phyloP scores from a whole-genome alignment of 106 monocot species.

The Acorus gramineus region DNA sequence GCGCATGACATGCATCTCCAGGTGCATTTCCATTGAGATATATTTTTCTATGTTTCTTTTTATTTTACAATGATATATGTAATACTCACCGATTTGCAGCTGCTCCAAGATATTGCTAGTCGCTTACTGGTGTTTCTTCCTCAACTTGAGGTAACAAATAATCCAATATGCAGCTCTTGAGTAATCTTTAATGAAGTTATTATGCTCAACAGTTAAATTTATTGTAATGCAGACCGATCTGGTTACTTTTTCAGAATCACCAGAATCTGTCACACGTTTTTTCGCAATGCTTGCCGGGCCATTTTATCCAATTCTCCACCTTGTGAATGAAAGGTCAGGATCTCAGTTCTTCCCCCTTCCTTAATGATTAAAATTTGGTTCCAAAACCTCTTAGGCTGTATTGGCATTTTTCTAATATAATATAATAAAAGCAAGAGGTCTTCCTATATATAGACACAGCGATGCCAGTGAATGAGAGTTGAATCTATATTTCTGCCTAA shows the following conservation, averaged over 20 bases:
- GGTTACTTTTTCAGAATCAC: slow-evolving; percentile 47
- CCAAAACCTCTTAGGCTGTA: no score
- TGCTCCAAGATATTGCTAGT: slow-evolving; percentile 77
- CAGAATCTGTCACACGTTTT: slow-evolving; percentile 59
- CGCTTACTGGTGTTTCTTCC: slow-evolving; percentile 64
- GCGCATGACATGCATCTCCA: slow-evolving; percentile 74
- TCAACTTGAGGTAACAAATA: slow-evolving; percentile 64
- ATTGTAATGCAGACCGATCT: slow-evolving; percentile 61
- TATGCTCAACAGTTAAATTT: not conserved
- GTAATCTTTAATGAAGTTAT: slow-evolving; percentile 5
- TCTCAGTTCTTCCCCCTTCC: not conserved
- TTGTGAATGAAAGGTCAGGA: slow-evolving; percentile 76
- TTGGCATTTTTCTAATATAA: no score
- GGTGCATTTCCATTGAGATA: slow-evolving; percentile 27
- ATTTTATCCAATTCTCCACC: slow-evolving; percentile 73
- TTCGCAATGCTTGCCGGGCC: slow-evolving; percentile 96
- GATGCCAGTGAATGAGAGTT: no score
- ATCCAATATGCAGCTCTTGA: not conserved
- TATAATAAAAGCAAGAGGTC: no score
- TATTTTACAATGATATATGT: slow-evolving; percentile 20
- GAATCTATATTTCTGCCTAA: no score
- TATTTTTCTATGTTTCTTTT: not conserved
- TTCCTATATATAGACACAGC: no score
- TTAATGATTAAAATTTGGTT: not conserved
- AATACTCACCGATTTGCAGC: slow-evolving; percentile 36